These are phyloP conservation scores for Tuber microsphaerosporum DNA, from an alignment of 495 filamentous ascomycete species.

Conservation along the genomic window DNA sequence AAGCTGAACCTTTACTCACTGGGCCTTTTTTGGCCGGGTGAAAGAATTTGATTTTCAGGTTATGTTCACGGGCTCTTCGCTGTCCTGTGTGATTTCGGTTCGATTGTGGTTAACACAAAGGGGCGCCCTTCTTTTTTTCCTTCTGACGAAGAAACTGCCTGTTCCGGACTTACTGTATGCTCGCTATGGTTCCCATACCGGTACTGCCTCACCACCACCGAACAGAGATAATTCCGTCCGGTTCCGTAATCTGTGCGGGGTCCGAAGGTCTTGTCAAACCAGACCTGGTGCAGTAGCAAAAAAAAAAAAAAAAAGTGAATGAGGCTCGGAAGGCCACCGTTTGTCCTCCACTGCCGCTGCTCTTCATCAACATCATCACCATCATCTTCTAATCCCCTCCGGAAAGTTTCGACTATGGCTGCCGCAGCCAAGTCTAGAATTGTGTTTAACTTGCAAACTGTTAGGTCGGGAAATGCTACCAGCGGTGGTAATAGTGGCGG, in stretches of 20 bases:
- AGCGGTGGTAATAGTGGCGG: neutral
- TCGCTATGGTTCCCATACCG: slow-evolving; percentile 14
- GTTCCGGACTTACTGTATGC: slow-evolving; percentile 34
- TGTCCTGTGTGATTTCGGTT: slow-evolving; percentile 11
- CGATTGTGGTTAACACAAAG: neutral
- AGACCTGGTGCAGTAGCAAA: neutral
- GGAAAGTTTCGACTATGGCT: neutral
- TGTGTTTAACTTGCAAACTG: neutral
- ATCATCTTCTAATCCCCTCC: neutral
- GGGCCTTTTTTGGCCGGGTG: slow-evolving; percentile 6
- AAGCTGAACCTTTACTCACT: neutral
- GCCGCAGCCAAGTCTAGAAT: neutral
- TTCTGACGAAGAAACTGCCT: neutral
- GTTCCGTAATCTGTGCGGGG: neutral
- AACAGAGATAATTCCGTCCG: neutral
- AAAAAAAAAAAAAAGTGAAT: neutral
- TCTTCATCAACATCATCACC: neutral
- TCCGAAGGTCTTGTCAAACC: neutral
- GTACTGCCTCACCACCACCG: neutral
- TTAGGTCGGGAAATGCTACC: neutral
- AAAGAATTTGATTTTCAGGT: slow-evolving; percentile 25
- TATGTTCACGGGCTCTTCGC: slow-evolving; percentile 23
- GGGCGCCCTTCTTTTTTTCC: neutral
- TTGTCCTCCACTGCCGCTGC: neutral
- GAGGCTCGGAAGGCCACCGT: neutral